Percentiles rank a stretch among this genome's conserved stretches.
Evolutionary conservation across 225 moss, liverwort and hornwort genomes (phyloP).

Genomic region (Polytrichum formosum): DNA sequence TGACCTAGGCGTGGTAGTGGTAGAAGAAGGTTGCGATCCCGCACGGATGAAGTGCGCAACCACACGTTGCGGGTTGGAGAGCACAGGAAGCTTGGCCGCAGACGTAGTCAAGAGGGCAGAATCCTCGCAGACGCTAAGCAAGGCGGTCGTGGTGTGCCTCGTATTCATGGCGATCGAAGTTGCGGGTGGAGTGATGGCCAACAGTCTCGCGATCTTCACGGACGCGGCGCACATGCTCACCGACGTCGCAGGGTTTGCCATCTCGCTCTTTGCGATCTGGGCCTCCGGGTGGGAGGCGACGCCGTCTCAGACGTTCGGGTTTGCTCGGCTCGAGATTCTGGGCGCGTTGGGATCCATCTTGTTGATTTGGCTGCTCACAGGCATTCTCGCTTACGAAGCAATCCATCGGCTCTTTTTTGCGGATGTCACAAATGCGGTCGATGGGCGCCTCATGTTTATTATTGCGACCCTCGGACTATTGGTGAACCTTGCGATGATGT

Average conservation of each 20-base stretch:
- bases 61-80: conserved; percentile 38
- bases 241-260: conserved; percentile 89
- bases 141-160: conserved; percentile 75
- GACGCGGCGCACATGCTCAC: conserved; percentile 94
- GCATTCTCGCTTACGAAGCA: conserved; percentile 84
- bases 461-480: conserved; percentile 70
- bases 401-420: conserved; percentile 46
- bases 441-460: conserved; percentile 86
- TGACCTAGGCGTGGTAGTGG: background rate
- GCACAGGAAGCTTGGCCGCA: conserved; percentile 19
- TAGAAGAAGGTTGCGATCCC: conserved; percentile 18
- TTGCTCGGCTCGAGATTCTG: conserved; percentile 73
- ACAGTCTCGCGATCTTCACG: conserved; percentile 86
- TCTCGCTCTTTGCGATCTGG: conserved; percentile 95
- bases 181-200: conserved; percentile 75
- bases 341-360: conserved; percentile 81
- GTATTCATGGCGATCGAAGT: conserved; percentile 88
- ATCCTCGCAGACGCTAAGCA: conserved; percentile 64
- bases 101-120: conserved; percentile 37
- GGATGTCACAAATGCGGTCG: conserved; percentile 34
- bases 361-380: conserved; percentile 91
- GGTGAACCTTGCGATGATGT: conserved; percentile 86
- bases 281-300: conserved; percentile 93
- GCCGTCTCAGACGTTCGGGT: conserved; percentile 73
- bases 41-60: conserved; percentile 42